Base-by-base conservation (phyloP, 257 asterid species). In the Solanum piurae region DNA sequence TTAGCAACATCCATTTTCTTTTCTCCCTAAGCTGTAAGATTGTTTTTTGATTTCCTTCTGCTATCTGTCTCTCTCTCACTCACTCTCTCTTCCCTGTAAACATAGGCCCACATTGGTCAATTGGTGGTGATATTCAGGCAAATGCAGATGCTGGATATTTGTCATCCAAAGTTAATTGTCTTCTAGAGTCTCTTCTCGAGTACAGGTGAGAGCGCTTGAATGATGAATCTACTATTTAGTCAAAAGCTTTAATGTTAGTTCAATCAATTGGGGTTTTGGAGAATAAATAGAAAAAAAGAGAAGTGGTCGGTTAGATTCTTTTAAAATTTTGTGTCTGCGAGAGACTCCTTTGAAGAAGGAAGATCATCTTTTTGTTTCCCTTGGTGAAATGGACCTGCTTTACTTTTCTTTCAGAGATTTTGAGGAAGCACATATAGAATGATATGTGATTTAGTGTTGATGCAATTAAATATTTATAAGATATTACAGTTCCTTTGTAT, bases 141-240 rank as follows among this genome's bases (percentile, higher is more conserved):
- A 90, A 91, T 88, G 33, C 87, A 89, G 80, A 62, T 21, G 91
- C 88, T 34, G 98, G 99, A 36, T 93, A 92, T 91, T 73, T 96
- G 77, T 90, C 95, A 2, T 89, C 98, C 31, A 96, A 94, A 89
- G 93, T 94, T 82, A 46, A 60, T 42, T 91, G 95, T 86, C 98
- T 96, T 84, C 36, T 94, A 60, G 94, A 94, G 72, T 92, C 91
- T 86, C 98, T 96, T 82, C 95, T 94, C 23, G 96, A 91, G 64
- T 96, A 95, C 95, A 96, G 98, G 99, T 96, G 34, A 58, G 69
- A n/a, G 69, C 14, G 38, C 8, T 49, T 46, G 71, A 34, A 18
- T 62, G 75, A 7, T 62, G 14, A 72, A 29, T 72, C n/a, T 86
- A 49, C 29, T 68, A 38, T 4, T 66, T 85, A 44, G 20, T 80